A percentile compares a stretch with the other conserved stretches of the same genome.
phyloP scores from a whole-genome alignment of 129 eudicot genomes.

The Logfia minima region DNA sequence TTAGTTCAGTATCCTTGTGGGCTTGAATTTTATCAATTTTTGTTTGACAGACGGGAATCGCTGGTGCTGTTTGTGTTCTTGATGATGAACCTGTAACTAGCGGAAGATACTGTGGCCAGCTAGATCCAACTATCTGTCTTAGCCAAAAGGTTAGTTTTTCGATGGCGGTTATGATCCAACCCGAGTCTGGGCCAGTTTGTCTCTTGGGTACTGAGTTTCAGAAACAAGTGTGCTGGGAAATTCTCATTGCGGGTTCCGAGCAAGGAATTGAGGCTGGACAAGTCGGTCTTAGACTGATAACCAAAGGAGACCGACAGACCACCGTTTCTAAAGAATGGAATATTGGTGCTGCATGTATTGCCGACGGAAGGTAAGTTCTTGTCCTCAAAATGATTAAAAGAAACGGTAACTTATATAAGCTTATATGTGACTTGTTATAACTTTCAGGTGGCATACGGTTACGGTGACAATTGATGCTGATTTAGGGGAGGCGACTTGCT shows the following conservation, averaged over 20 bases:
- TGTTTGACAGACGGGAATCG: conserved; percentile 63
- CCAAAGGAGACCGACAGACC: conserved; percentile 87
- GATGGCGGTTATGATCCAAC: conserved; percentile 82
- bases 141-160: conserved; percentile 87
- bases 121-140: conserved; percentile 71
- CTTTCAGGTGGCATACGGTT: conserved; percentile 92
- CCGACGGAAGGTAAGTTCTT: conserved; percentile 85
- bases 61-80: conserved; percentile 94
- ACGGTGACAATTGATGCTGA: conserved; percentile 93
- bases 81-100: conserved; percentile 94
- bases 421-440: neutral
- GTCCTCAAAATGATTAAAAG: neutral
- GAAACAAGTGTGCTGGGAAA: conserved; percentile 86
- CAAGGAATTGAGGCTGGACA: conserved; percentile 99
- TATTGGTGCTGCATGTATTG: conserved; percentile 84
- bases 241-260: conserved; percentile 95
- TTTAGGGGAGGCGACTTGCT: conserved; percentile 94
- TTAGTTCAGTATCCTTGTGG: neutral
- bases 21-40: neutral
- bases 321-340: conserved; percentile 92
- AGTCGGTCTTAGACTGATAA: conserved; percentile 85
- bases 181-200: conserved; percentile 97
- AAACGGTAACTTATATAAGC: neutral
- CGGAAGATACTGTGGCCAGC: conserved; percentile 85
- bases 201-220: conserved; percentile 91